phyloP scores from a whole-genome alignment of 2,329 filamentous ascomycete species.

The Exophiala xenobiotica region DNA sequence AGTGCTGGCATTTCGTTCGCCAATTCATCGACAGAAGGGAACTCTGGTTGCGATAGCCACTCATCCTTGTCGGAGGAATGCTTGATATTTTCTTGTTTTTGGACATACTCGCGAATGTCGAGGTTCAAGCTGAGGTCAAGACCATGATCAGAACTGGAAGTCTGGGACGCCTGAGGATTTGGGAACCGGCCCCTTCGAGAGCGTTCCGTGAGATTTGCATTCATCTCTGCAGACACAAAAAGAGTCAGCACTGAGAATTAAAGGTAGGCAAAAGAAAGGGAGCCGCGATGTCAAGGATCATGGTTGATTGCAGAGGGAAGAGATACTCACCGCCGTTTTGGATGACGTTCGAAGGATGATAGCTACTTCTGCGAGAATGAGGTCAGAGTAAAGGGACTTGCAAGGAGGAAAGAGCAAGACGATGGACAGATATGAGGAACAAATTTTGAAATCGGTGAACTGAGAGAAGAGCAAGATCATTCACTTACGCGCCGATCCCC shows the following conservation, averaged over 20 bases:
- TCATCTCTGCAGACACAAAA: constrained; percentile 28
- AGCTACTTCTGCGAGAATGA: background rate
- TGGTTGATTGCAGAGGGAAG: background rate
- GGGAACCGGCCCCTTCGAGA: constrained; percentile 17
- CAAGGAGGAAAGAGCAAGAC: background rate
- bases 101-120: constrained; percentile 28
- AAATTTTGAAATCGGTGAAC: too few relatives aligned
- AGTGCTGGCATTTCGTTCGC: constrained; percentile 38
- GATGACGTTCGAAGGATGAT: background rate
- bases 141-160: constrained; percentile 1
- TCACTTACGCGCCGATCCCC: constrained; percentile 2
- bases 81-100: constrained; percentile 33
- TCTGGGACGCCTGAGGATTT: constrained; percentile 7
- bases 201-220: constrained; percentile 26
- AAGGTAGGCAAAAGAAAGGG: too few relatives aligned
- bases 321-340: constrained; percentile 10
- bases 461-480: background rate
- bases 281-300: too few relatives aligned
- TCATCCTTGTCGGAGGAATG: constrained; percentile 32
- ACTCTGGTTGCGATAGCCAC: constrained; percentile 42
- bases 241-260: background rate
- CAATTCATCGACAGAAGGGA: constrained; percentile 44
- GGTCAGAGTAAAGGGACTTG: background rate
- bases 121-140: constrained; percentile 23
- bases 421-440: too few relatives aligned